phyloP scores from a whole-genome alignment of 176 grass and related monocot genomes.

The Rhynchospora tenuis region DNA sequence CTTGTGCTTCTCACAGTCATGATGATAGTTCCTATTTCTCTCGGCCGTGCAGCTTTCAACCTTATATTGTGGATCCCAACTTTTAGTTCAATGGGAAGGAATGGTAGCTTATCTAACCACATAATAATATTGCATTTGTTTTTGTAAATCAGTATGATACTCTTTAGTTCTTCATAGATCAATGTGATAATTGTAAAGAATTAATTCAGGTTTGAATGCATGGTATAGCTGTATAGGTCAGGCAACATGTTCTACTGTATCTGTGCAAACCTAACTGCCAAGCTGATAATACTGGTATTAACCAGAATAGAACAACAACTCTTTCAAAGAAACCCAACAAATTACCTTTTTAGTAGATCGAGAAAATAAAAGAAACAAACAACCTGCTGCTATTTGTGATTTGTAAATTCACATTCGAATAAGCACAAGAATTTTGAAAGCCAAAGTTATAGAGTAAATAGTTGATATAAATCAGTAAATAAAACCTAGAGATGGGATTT shows the following conservation, averaged over 20 bases:
- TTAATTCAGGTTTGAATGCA: constrained; percentile 28
- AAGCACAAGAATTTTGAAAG: not conserved
- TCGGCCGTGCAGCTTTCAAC: constrained; percentile 42
- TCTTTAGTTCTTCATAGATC: constrained; percentile 30
- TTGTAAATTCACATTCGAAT: not conserved
- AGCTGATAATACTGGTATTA: not conserved
- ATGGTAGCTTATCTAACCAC: constrained; percentile 36
- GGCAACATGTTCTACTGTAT: not conserved
- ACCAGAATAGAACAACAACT: not conserved
- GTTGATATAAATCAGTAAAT: not conserved
- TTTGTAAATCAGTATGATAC: constrained; percentile 9
- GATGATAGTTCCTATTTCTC: constrained; percentile 35
- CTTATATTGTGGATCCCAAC: constrained; percentile 35
- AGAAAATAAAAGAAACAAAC: not conserved
- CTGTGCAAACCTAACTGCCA: not conserved
- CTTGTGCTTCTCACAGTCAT: constrained; percentile 39
- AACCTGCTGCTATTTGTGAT: not conserved
- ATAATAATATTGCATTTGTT: constrained; percentile 7
- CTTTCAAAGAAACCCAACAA: not conserved
- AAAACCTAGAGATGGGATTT: too few species aligned
- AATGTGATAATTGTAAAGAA: constrained; percentile 36
- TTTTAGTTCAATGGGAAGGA: constrained; percentile 36
- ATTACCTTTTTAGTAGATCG: not conserved
- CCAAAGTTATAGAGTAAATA: not conserved
- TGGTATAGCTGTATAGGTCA: not conserved